Evolutionary conservation across 1,139 yeast species (phyloP), one percentile per base, ranked within the genome.

Genomic region (Geotrichum citri-aurantii): DNA sequence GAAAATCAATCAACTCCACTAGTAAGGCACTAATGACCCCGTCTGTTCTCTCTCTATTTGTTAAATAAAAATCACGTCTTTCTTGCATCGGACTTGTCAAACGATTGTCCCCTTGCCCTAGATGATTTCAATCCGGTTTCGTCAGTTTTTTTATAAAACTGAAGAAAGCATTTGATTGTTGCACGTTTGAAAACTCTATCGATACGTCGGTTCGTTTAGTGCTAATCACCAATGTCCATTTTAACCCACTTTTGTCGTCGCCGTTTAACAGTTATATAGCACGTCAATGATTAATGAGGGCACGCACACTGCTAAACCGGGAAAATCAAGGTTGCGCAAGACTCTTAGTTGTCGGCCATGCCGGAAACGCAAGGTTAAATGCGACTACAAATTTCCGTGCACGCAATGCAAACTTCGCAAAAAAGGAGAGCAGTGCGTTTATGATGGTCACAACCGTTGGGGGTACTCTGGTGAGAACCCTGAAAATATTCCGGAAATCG

Each of bases 331-430:
- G 3, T 29, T 53, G 17, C 46, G 59, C 12, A 52, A 57, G 33
- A 47, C 56, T 7, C 40, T 57, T n/a, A 52, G 53, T 8, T 57
- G 59, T 27, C 23, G 49, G 21, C 59, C 59, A 27, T 57, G 59
- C 23, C 56, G 59, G 14, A 57, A 57, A 40, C 53, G 59, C 42
- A 57, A 57, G 44, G 59, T 57, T 27, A 57, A 57, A 24, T 57
- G 59, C 33, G 59, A 57, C 53, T 57, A 47, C 33, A 50, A 46
- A 29, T 33, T 49, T 12, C 59, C 59, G 8, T 57, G 59, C 27
- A 51, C 52, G 3, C 59, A 57, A 49, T 57, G 59, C 47, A 44
- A 50, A 24, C 54, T 57, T 17, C 53, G 59, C 7, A 53, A 53
- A 1, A 53, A 52, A 24, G 49, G 54, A 19, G 52, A 57, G 14